Evolutionary conservation across 2,329 filamentous ascomycete genomes (phyloP).

Genomic region (Cryphonectria japonica): DNA sequence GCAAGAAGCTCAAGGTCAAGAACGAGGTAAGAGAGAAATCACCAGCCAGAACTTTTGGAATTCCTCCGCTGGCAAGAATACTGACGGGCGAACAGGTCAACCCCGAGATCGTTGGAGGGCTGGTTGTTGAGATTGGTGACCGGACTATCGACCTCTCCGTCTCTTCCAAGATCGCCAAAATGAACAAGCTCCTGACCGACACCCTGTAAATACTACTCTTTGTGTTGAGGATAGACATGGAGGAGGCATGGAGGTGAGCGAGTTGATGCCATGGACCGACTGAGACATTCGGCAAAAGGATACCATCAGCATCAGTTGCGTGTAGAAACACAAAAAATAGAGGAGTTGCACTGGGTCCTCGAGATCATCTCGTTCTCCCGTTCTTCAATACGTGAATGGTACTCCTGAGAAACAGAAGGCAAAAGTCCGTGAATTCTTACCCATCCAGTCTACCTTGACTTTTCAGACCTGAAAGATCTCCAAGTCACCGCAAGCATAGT

Average conservation of each 20-base stretch:
- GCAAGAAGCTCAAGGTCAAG: constrained; percentile 97
- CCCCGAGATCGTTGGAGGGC: constrained; percentile 89
- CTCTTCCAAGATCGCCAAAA: constrained; percentile 90
- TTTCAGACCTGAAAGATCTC: constrained; percentile 3
- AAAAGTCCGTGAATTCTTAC: background rate
- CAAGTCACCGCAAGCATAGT: background rate
- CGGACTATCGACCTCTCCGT: constrained; percentile 98
- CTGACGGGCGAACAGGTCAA: constrained; percentile 69
- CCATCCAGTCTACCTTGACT: constrained; percentile 20
- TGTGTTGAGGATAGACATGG: constrained; percentile 12
- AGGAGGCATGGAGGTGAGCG: background rate
- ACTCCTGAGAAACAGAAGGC: background rate
- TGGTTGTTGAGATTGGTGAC: constrained; percentile 96
- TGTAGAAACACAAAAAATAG: constrained; percentile 14
- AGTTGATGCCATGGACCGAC: constrained; percentile 6
- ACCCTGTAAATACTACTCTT: constrained; percentile 71
- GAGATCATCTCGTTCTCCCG: background rate
- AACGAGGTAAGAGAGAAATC: constrained; percentile 65
- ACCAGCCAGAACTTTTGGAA: background rate
- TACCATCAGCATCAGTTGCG: constrained; percentile 26
- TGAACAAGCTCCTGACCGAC: constrained; percentile 99
- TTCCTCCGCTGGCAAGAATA: constrained; percentile 25
- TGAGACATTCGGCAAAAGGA: constrained; percentile 13
- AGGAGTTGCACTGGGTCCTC: constrained; percentile 12
- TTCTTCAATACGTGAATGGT: background rate